Base-by-base conservation (phyloP, 164 flowering plant species). In the Stephania yunnanensis region DNA sequence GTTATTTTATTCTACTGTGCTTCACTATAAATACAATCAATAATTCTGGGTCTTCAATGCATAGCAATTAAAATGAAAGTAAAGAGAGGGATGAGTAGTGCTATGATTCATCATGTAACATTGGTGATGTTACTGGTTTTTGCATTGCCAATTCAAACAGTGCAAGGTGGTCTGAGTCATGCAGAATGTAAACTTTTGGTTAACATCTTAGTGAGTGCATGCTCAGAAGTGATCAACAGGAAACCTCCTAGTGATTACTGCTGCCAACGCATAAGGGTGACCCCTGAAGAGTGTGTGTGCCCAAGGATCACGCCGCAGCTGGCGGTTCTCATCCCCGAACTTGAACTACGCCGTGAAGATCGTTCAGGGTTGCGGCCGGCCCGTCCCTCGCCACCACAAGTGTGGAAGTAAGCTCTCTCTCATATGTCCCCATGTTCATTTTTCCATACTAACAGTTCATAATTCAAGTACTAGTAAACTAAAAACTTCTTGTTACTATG, bases 311-410 rank as follows among this genome's bases (percentile, higher is more conserved):
- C 85, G 6, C 85, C 83, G 2, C 69, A 75, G 65, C 25, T 84
- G 70, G 83, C 81, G 22, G 71, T 80, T 11, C 78, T 80, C 15
- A 46, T 84, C 25, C 25, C 25, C 25, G 25, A 25, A 82, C 66
- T 42, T 75, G 31, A 77, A 80, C 9, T 68, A 63, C 2, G 80
- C 82, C 69, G 71, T 79, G 1, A 68, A 73, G 5, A 72, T 80
- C 55, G 55, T 84, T 72, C 65, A 79, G 68, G 78, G 82, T 8
- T 84, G 87, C 42, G 87, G 87, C 13, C 52, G 82, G 30, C 63
- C 31, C 9, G 85, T 82, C 12, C 87, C 85, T 80, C 81, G 83
- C n/a, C 82, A 81, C 75, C 78, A n/a, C 72, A 82, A 81, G 77
- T 82, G 84, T 64, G 83, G 85, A 13, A 83, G 81, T 82, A 80